Evolutionary conservation across 2,329 filamentous ascomycete species (phyloP).

Genomic region (Aureobasidium sp.): DNA sequence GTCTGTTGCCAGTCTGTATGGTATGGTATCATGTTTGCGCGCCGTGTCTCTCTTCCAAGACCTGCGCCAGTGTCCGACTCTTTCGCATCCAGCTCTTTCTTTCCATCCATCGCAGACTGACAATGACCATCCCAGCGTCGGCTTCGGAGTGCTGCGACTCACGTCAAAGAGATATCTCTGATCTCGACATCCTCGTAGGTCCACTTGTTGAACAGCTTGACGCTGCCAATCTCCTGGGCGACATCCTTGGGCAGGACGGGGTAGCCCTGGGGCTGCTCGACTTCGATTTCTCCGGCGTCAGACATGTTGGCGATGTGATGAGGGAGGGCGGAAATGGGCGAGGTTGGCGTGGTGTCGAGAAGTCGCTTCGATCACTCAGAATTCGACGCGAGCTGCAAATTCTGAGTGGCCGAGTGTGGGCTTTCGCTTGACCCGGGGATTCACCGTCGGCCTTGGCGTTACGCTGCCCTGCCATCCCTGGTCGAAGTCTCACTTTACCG

Average conservation of each 20-base stretch:
- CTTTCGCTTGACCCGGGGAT: neutral
- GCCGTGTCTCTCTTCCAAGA: neutral
- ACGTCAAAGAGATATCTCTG: constrained; percentile 99
- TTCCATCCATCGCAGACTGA: constrained; percentile 6
- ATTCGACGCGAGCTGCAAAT: neutral
- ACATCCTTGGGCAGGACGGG: constrained; percentile 89
- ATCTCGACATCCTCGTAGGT: constrained; percentile 99
- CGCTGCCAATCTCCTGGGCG: constrained; percentile 75
- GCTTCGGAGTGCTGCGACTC: constrained; percentile 40
- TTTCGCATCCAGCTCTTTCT: constrained; percentile 16
- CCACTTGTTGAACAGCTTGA: constrained; percentile 99
- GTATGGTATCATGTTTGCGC: constrained; percentile 22
- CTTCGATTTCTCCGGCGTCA: constrained; percentile 90
- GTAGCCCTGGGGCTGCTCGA: constrained; percentile 75
- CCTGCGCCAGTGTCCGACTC: neutral
- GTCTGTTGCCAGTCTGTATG: constrained; percentile 19
- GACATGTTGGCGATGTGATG: constrained; percentile 64
- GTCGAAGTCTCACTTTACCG: neutral
- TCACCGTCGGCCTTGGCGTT: neutral
- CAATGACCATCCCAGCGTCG: constrained; percentile 10
- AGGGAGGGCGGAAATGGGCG: constrained; percentile 10
- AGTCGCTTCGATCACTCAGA: neutral
- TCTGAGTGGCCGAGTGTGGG: neutral
- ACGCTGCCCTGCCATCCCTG: neutral
- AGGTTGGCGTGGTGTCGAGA: constrained; percentile 12